These are phyloP conservation scores for Candida loeiensis DNA, from an alignment of 805 yeast genomes.

Conservation along the genomic window DNA sequence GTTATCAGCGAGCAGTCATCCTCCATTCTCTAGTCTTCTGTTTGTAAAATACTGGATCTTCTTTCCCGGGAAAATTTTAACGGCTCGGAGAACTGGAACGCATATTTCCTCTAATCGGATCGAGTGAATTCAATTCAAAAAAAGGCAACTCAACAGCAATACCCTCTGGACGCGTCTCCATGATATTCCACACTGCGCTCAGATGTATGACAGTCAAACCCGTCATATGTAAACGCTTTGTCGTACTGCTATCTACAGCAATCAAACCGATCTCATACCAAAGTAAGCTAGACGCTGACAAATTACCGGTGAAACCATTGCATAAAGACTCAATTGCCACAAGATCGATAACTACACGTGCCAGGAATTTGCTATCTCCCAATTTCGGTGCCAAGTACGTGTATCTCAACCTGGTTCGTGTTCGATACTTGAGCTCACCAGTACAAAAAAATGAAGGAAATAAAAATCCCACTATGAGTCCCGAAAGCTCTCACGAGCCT, in stretches of 20 bases:
- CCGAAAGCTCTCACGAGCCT: neutral
- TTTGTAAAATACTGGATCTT: neutral
- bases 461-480: neutral
- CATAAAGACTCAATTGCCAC: neutral
- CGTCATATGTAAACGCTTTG: neutral
- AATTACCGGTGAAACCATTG: neutral
- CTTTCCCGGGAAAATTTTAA: neutral
- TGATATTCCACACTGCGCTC: neutral
- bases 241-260: neutral
- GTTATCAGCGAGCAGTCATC: too few relatives aligned
- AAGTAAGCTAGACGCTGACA: neutral
- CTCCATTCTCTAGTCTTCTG: too few relatives aligned
- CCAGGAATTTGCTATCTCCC: neutral
- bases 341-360: neutral
- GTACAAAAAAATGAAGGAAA: slow-evolving; percentile 3
- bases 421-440: neutral
- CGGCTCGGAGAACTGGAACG: neutral
- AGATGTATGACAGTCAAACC: slow-evolving; percentile 3
- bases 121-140: neutral
- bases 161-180: neutral
- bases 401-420: neutral
- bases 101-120: slow-evolving; percentile 1
- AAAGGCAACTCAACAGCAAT: neutral
- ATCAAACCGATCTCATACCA: too few relatives aligned
- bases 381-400: neutral